Conservation (phyloP, 768 basidiomycete species). For the Lanmaoa rubissima region DNA sequence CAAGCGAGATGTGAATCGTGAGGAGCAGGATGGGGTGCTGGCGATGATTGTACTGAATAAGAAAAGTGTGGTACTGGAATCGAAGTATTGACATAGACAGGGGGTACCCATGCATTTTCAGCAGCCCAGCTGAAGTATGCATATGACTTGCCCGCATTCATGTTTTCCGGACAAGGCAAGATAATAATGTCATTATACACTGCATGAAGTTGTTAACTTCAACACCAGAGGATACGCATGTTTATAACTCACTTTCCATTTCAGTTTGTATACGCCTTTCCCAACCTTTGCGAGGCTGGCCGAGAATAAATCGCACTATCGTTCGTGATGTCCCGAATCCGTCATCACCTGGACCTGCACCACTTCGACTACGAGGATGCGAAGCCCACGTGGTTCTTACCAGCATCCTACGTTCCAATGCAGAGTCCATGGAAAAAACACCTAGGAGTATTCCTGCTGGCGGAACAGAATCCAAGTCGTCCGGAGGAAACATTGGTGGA, state of each 20-base stretch:
- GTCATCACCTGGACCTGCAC: conserved; percentile 66
- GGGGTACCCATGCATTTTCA: conserved; percentile 87
- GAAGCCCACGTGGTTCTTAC: conserved; percentile 89
- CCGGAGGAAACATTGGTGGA: conserved; percentile 63
- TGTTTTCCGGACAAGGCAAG: conserved; percentile 85
- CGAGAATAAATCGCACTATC: conserved; percentile 86
- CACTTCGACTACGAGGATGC: conserved; percentile 74
- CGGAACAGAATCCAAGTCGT: conserved; percentile 66
- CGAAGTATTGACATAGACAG: conserved; percentile 54
- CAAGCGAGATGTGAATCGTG: conserved; percentile 69
- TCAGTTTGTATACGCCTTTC: conserved; percentile 79
- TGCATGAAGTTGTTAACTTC: conserved; percentile 28
- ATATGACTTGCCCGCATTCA: conserved; percentile 94
- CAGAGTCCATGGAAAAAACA: conserved; percentile 85
- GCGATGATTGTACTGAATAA: conserved; percentile 58
- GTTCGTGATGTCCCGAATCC: conserved; percentile 79
- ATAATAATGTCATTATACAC: conserved; percentile 86
- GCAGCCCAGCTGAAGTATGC: conserved; percentile 93
- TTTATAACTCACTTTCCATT: conserved; percentile 73
- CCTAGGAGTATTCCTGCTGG: conserved; percentile 88
- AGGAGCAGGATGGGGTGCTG: conserved; percentile 60
- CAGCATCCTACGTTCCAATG: conserved; percentile 80
- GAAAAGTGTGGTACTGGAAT: conserved; percentile 50
- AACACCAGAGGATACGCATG: neutral
- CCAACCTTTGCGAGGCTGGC: conserved; percentile 77